Evolutionary conservation across 179 eudicot species (phyloP), one percentile per base, ranked within the genome.

Genomic region (Nepenthes alata): DNA sequence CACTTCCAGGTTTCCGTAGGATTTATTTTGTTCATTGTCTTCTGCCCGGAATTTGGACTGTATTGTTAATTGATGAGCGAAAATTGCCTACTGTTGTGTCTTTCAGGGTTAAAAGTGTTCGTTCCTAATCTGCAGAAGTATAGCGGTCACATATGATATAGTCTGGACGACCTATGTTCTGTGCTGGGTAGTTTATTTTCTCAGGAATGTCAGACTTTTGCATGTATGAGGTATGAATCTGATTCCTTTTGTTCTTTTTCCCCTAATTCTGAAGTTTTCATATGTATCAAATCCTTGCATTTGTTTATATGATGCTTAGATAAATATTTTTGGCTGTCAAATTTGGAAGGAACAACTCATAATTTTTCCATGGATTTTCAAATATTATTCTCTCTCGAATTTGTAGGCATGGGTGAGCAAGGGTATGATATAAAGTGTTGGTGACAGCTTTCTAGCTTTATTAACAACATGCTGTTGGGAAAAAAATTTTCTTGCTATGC

Each of bases 161-260:
- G 53, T 64, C 66, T 70, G 68, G 74, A 68, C 36, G 50, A 53
- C 49, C 2, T 69, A 59, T 70, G 64, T 49, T 52, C 60, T 81
- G 82, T 74, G 74, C 76, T 70, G 85, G 82, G 44, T 84, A 62
- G 71, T 68, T 25, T 61, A 25, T 57, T 36, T 53, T 65, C 45
- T 59, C 53, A 71, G 87, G 68, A 75, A 88, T 88, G 97, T 79
- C 89, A 53, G 80, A 86, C 72, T 78, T 56, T 72, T 69, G 75
- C 35, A 71, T 81, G 70, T 81, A 82, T 65, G 91, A 82, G 95
- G 96, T 91, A 75, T 5, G 69, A 66, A 35, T 47, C 58, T 37
- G 48, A 16, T 47, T 52, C n/a, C 37, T 54, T 48, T 63, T 58
- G 58, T 57, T 7, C 7, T 6, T 5, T 55, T 10, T 10, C 14